phyloP scores from a whole-genome alignment of 805 yeast genomes.

The Pichia californica region DNA sequence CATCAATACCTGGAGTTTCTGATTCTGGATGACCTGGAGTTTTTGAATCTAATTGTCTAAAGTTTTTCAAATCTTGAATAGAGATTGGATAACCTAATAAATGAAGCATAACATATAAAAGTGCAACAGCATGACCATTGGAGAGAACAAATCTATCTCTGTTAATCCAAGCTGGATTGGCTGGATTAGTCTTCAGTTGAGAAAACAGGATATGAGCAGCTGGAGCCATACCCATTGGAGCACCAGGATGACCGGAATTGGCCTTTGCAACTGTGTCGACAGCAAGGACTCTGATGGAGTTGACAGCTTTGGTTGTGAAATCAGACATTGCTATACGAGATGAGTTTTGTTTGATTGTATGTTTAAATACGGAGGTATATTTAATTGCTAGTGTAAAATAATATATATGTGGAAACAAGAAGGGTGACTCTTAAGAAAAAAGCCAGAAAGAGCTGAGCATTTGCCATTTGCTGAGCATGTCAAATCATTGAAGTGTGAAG shows the following conservation, averaged over 20 bases:
- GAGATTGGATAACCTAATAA: constrained; percentile 76
- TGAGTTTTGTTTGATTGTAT: no score
- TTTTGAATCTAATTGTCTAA: constrained; percentile 85
- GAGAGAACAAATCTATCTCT: constrained; percentile 93
- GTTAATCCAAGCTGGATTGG: constrained; percentile 87
- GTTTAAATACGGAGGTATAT: background rate
- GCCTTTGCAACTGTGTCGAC: constrained; percentile 84
- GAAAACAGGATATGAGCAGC: constrained; percentile 84
- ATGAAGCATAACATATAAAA: constrained; percentile 79
- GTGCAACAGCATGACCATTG: constrained; percentile 94
- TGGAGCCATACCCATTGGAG: constrained; percentile 97
- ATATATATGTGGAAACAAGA: no score
- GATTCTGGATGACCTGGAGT: constrained; percentile 98
- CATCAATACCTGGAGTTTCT: constrained; percentile 89
- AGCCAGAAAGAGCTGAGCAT: no score
- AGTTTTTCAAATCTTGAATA: constrained; percentile 80
- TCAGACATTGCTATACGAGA: constrained; percentile 30
- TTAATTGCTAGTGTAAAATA: no score
- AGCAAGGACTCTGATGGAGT: constrained; percentile 84
- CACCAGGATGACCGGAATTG: constrained; percentile 98
- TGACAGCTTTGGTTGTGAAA: constrained; percentile 68
- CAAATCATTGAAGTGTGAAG: no score
- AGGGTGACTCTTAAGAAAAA: no score
- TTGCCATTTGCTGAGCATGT: no score
- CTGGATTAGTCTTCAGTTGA: constrained; percentile 80